phyloP scores from a whole-genome alignment of 2,329 filamentous ascomycete genomes.

The Fusarium pilosicola region DNA sequence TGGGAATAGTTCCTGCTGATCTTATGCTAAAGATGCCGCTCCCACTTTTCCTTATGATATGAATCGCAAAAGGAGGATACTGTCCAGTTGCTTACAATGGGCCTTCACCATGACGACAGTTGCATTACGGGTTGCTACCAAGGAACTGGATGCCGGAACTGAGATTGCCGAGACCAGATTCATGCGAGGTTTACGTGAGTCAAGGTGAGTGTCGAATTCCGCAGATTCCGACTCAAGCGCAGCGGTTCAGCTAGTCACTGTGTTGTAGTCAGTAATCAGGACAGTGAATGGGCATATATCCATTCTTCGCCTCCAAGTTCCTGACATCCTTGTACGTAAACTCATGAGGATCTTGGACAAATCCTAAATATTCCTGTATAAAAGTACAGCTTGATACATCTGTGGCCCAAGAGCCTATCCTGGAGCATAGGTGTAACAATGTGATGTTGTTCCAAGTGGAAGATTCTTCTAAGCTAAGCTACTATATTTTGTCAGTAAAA shows the following conservation, averaged over 20 bases:
- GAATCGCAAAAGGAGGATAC: not conserved
- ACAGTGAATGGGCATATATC: rapidly evolving
- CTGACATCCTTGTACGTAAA: rapidly evolving
- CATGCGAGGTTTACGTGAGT: not conserved
- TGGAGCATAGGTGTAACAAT: too few relatives aligned
- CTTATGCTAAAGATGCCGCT: not conserved
- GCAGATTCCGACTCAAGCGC: not conserved
- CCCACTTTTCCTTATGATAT: not conserved
- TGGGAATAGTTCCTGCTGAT: slow-evolving; percentile 3
- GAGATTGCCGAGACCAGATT: slow-evolving; percentile 1
- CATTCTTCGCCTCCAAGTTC: not conserved
- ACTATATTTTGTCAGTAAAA: rapidly evolving
- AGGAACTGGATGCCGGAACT: not conserved
- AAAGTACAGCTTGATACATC: not conserved
- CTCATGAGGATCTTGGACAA: not conserved
- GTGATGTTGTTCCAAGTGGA: rapidly evolving
- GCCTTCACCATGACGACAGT: not conserved
- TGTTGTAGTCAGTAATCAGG: not conserved
- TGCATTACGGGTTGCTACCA: not conserved
- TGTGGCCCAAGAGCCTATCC: too few relatives aligned
- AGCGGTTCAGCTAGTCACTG: not conserved
- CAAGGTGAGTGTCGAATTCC: not conserved
- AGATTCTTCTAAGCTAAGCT: too few relatives aligned
- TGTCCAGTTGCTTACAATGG: not conserved
- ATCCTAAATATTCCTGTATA: rapidly evolving